phyloP scores from a whole-genome alignment of 1,284 basidiomycete genomes.

The Puccinia polysora region DNA sequence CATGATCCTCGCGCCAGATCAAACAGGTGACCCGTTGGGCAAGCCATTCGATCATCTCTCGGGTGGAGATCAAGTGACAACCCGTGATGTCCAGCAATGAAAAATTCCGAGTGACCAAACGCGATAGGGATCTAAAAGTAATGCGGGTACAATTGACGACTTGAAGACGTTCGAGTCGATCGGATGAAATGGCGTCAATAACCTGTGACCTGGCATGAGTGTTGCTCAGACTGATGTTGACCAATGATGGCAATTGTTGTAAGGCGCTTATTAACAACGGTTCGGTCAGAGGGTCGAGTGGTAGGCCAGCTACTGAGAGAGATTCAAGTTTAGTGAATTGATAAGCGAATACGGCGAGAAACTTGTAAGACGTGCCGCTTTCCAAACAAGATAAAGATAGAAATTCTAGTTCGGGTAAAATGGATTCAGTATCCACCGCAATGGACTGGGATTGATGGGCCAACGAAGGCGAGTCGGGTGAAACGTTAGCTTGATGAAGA shows the following conservation, averaged over 20 bases:
- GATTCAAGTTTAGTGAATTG: conserved; percentile 29
- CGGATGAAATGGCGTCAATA: conserved; percentile 13
- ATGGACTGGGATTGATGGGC: background rate
- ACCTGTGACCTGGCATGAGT: conserved; percentile 7
- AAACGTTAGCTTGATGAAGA: conserved; percentile 6
- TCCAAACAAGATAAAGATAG: conserved; percentile 10
- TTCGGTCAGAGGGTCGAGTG: conserved; percentile 7
- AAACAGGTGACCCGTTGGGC: background rate
- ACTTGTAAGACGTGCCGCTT: background rate
- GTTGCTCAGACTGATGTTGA: conserved; percentile 5
- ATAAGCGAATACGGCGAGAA: conserved; percentile 12
- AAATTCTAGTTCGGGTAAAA: conserved; percentile 14
- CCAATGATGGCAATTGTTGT: conserved; percentile 13
- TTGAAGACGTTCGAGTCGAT: conserved; percentile 9
- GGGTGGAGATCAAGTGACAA: conserved; percentile 29
- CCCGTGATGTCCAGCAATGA: conserved; percentile 22
- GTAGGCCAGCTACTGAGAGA: conserved; percentile 20
- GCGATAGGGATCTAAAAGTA: background rate
- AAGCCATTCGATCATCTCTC: conserved; percentile 34
- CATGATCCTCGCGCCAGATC: background rate
- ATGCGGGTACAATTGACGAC: conserved; percentile 15
- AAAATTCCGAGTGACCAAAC: background rate
- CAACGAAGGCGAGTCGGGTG: background rate
- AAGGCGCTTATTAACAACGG: conserved; percentile 5
- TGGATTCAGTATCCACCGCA: background rate